Conservation (phyloP, 2,329 filamentous ascomycete genomes). For the Paecilomyces sp. region DNA sequence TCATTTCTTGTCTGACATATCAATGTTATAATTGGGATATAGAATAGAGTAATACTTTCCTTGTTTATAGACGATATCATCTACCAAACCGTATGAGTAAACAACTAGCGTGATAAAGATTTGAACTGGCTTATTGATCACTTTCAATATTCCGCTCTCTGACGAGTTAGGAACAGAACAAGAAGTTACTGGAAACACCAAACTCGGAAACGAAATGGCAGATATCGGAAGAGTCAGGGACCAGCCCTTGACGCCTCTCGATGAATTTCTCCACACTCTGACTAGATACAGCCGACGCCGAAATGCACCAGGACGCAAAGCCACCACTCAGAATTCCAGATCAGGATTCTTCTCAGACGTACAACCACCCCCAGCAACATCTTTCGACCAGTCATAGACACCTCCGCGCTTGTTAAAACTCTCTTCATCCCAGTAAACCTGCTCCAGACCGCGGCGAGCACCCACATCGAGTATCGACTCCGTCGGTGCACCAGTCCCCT, state of each 20-base stretch:
- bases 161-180: no score
- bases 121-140: no score
- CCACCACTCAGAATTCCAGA: neutral
- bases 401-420: conserved; percentile 40
- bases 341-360: neutral
- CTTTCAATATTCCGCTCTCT: no score
- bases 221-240: no score
- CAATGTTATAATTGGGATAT: neutral
- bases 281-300: no score
- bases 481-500: conserved; percentile 27
- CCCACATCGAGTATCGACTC: conserved; percentile 40
- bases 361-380: neutral
- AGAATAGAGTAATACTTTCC: neutral
- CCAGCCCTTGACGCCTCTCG: no score
- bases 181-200: no score
- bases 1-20: neutral
- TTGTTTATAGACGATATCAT: neutral
- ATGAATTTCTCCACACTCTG: no score
- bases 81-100: no score
- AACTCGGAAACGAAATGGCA: no score
- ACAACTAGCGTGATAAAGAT: no score
- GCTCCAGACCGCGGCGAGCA: conserved; percentile 37
- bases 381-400: conserved; percentile 43
- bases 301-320: no score
- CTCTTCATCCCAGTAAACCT: conserved; percentile 42